Evolutionary conservation across 257 asterid genomes (phyloP), one percentile per base, ranked within the genome.

Genomic region (Ilex asprella): DNA sequence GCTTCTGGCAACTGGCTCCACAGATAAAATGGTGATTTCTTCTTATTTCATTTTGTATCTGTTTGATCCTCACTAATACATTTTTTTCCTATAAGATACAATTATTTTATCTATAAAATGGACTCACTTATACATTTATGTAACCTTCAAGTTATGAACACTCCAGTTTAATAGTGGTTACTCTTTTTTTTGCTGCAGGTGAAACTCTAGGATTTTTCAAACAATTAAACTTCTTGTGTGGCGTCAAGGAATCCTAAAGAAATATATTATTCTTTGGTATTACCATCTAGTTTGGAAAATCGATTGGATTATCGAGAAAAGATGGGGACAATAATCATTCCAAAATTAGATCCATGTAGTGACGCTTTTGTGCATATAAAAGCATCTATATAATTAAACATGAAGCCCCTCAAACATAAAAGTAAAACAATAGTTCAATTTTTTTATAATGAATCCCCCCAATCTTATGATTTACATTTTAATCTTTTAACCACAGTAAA

Each of bases 1-100:
- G 97, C 86, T 92, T 78, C 94, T 89, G 56, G 99, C 97, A 35
- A 92, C 99, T 47, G 96, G 91, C 64, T 92, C 96, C 58, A 79
- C 73, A 76, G 99, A 92, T 78, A 92, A 89, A 78, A 83, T 58
- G 87, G 97, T 92, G 79, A 53, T 16, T 16, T n/a, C 15, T 35
- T 35, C 41, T 8, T 35, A 35, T 35, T 35, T 35, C 8, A 35
- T 53, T 14, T 61, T 67, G 56, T 31, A 16, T 35, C 16, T 16
- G 15, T 57, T 14, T 54, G 44, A 2, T 61, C 57, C 60, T 39
- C 60, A 47, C 47, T 30, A 60, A 57, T 66, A 50, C 64, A 56
- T 73, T 21, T 21, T 21, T 21, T 21, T 21, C 27, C 27, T 21
- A 21, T 21, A 21, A 21, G 1, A 21, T 21, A 21, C 27, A 21